Percentiles rank a stretch among this genome's conserved stretches.
phyloP scores from a whole-genome alignment of 202 grass and related monocot genomes.

The Elaeis oleifera region DNA sequence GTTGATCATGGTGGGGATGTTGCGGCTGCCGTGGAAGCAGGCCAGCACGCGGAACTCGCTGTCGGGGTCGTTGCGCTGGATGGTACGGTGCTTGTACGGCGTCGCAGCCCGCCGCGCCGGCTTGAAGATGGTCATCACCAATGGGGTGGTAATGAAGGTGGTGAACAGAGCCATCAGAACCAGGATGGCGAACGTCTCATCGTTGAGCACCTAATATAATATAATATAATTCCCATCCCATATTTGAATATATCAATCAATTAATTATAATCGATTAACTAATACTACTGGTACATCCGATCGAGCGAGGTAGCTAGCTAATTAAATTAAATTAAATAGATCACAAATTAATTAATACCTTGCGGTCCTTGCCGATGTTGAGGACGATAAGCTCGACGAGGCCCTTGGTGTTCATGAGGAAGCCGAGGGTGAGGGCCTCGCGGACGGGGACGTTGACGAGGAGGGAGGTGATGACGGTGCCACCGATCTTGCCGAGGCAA shows the following conservation, averaged over 20 bases:
- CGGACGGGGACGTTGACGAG: constrained; percentile 38
- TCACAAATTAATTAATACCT: background rate
- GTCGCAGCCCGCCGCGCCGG: constrained; percentile 30
- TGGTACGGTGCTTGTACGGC: constrained; percentile 65
- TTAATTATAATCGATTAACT: too few relatives aligned
- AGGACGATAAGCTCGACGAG: constrained; percentile 91
- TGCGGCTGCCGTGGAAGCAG: constrained; percentile 65
- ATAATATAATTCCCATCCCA: background rate
- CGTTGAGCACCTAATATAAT: constrained; percentile 49
- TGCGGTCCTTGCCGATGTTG: constrained; percentile 77
- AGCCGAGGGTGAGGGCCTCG: constrained; percentile 59
- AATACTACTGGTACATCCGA: too few relatives aligned
- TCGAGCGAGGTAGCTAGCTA: too few relatives aligned
- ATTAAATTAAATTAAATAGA: too few relatives aligned
- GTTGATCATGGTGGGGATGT: constrained; percentile 68
- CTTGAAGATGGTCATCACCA: constrained; percentile 81
- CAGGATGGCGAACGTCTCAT: constrained; percentile 71
- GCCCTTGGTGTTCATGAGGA: constrained; percentile 97
- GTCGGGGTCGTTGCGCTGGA: constrained; percentile 31
- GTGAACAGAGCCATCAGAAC: constrained; percentile 91
- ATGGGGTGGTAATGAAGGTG: constrained; percentile 77
- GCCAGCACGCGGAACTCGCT: constrained; percentile 52
- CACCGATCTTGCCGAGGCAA: constrained; percentile 63
- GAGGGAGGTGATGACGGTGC: constrained; percentile 46
- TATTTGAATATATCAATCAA: too few relatives aligned